Conservation (phyloP, 768 basidiomycete species). For the Hericium rajendrae region DNA sequence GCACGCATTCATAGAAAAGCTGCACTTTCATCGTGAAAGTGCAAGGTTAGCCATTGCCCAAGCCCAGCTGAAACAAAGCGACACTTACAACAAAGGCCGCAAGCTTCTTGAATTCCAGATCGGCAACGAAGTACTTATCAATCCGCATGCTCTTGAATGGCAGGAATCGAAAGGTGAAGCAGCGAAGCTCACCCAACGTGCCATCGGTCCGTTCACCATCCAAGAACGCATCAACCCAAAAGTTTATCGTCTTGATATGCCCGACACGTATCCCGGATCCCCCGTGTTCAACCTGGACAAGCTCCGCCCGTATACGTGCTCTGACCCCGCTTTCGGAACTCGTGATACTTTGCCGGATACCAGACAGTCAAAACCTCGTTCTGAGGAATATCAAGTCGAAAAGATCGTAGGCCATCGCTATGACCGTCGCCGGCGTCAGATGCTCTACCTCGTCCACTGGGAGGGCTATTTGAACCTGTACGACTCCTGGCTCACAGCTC, state of each 20-base stretch:
- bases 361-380: not conserved
- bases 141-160: slow-evolving; percentile 14
- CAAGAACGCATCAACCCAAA: slow-evolving; percentile 15
- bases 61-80: slow-evolving; percentile 8
- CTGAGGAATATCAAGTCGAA: slow-evolving; percentile 6
- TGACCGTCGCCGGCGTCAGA: not conserved
- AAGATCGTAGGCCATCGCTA: not conserved
- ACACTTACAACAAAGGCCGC: slow-evolving; percentile 12
- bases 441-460: slow-evolving; percentile 10
- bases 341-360: not conserved
- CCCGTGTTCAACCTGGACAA: slow-evolving; percentile 18
- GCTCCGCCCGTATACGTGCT: slow-evolving; percentile 15
- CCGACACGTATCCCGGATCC: slow-evolving; percentile 14
- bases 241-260: slow-evolving; percentile 14
- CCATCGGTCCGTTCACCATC: slow-evolving; percentile 17
- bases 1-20: not conserved
- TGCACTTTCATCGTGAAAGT: slow-evolving; percentile 1
- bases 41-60: slow-evolving; percentile 9
- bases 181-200: slow-evolving; percentile 14
- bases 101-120: slow-evolving; percentile 9
- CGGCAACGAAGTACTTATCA: slow-evolving; percentile 16
- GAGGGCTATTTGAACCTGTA: slow-evolving; percentile 6
- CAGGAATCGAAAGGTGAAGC: slow-evolving; percentile 13
- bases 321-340: slow-evolving; percentile 10
- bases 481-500: slow-evolving; percentile 9